Evolutionary conservation across 257 asterid species (phyloP), one percentile per base, ranked within the genome.

Genomic region (Penstemon davidsonii): DNA sequence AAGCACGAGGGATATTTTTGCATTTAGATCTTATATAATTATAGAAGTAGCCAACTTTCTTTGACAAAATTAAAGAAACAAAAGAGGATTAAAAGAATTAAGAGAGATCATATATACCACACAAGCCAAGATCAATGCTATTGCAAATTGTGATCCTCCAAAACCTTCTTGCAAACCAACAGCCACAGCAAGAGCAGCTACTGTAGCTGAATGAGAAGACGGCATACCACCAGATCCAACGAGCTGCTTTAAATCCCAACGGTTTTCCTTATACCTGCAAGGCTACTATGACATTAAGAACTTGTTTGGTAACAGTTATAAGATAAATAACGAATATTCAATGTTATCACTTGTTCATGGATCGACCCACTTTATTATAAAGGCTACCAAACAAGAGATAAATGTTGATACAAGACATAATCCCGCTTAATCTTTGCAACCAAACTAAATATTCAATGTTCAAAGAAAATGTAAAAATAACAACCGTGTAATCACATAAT

Each of bases 201-300:
- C 99, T 6, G 99, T 91, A 64, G 99, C 78, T 38, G 99, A 87
- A 87, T 94, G 97, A 71, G 99, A 91, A 1, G 99, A 94, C 0
- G 99, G 99, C 99, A 94, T 94, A 8, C 99, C 99, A 7, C 99
- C 99, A 2, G 99, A 88, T 67, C 88, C 97, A 70, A 91, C 55
- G 33, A 94, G 91, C 80, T 76, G 85, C 83, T 82, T 88, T 52
- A 84, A 62, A 76, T 94, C 97, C 97, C 96, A 91, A 42, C 79
- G 84, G 37, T 79, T 82, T 74, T 91, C 97, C 75, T 78, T 91
- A 73, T 88, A 94, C 99, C 99, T 94, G 88, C 75, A 88, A 69
- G 67, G 79, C 78, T 80, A 78, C 52, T 61, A 69, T 45, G 74
- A 76, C 60, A 58, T 57, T 54, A 63, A 69, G 75, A 64, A 18